phyloP scores from a whole-genome alignment of 2,329 filamentous ascomycete species.

The Kalmusia sp. region DNA sequence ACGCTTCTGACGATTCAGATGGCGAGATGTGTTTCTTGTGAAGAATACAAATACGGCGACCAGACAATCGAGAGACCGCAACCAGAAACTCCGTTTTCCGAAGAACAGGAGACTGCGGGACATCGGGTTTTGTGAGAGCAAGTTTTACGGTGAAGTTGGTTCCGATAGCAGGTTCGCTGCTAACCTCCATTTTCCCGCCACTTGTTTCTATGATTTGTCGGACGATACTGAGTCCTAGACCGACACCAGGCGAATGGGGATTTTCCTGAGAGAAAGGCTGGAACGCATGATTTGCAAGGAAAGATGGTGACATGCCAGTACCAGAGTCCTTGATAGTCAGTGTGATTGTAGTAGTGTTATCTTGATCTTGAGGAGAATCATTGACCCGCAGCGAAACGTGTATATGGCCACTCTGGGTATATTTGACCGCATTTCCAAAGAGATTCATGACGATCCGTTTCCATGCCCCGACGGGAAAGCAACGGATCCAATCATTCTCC shows the following conservation, averaged over 20 bases:
- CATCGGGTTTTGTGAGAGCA: conserved; percentile 38
- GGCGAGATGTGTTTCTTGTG: conserved; percentile 10
- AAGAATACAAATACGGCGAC: conserved; percentile 35
- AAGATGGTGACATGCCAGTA: conserved; percentile 41
- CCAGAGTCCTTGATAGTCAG: conserved; percentile 49
- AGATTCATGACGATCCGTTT: conserved; percentile 47
- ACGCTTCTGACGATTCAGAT: neutral
- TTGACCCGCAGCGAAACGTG: conserved; percentile 31
- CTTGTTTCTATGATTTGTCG: conserved; percentile 28
- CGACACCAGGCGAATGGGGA: conserved; percentile 26
- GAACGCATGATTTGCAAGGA: conserved; percentile 39
- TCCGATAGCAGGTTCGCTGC: conserved; percentile 23
- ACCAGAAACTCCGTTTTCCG: conserved; percentile 21
- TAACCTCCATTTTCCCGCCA: conserved; percentile 30
- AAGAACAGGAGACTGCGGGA: neutral
- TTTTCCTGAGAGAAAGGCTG: conserved; percentile 47
- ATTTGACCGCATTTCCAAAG: conserved; percentile 47
- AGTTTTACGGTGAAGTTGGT: conserved; percentile 44
- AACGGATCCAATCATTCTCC: conserved; percentile 50
- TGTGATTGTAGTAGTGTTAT: conserved; percentile 20
- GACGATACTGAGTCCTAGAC: conserved; percentile 34
- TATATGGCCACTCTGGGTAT: conserved; percentile 39
- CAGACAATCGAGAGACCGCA: conserved; percentile 25
- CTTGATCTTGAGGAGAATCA: conserved; percentile 1
- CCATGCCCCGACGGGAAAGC: conserved; percentile 47